Percentiles rank a stretch among this genome's conserved stretches.
These are phyloP conservation scores for Euphorbia tirucalli DNA, from an alignment of 345 rosid genomes.

Conservation along the genomic window DNA sequence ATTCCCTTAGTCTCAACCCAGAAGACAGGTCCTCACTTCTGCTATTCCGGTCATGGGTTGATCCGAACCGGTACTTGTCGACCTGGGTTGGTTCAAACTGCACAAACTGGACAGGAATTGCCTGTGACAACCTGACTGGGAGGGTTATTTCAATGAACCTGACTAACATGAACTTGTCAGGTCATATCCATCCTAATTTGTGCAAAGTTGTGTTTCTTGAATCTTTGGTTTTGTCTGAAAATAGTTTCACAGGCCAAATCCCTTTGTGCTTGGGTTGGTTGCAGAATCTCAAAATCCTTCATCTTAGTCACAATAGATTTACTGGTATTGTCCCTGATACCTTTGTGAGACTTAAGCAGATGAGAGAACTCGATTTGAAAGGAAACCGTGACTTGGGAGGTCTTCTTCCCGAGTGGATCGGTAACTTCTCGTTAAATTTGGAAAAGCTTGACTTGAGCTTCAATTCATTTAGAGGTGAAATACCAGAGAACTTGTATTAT, in stretches of 20 bases:
- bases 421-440: constrained; percentile 51
- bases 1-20: constrained; percentile 45
- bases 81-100: constrained; percentile 73
- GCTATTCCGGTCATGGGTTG: constrained; percentile 49
- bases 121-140: constrained; percentile 57
- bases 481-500: constrained; percentile 55
- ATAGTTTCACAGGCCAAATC: constrained; percentile 54
- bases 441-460: constrained; percentile 69
- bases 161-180: constrained; percentile 51
- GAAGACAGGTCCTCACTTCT: constrained; percentile 57
- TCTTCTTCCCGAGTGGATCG: constrained; percentile 59
- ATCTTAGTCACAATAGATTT: constrained; percentile 64
- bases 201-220: constrained; percentile 57
- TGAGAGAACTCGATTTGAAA: constrained; percentile 55
- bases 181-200: constrained; percentile 55
- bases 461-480: constrained; percentile 60
- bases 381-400: constrained; percentile 62
- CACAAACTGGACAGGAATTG: constrained; percentile 69
- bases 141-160: constrained; percentile 59
- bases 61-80: constrained; percentile 50
- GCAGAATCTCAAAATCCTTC: constrained; percentile 52
- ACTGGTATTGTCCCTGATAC: constrained; percentile 55
- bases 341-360: constrained; percentile 40
- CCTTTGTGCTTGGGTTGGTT: constrained; percentile 65
- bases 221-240: constrained; percentile 49